A percentile compares a stretch with the other conserved stretches of the same genome.
Conservation (phyloP, 495 filamentous ascomycete genomes). For the Oidiodendron maius region DNA sequence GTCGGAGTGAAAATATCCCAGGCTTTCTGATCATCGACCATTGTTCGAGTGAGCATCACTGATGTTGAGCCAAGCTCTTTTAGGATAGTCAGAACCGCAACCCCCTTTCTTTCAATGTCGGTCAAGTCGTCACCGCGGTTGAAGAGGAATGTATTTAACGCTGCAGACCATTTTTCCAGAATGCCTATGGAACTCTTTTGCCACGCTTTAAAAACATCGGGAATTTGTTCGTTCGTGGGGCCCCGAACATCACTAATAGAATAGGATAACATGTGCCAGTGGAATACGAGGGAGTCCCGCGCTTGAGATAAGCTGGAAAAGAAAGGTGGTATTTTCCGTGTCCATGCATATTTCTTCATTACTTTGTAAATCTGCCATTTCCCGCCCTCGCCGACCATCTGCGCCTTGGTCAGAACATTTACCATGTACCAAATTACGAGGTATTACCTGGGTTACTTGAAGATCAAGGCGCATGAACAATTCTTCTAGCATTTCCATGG, state of each 20-base stretch:
- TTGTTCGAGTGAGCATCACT: not conserved
- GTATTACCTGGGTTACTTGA: slow-evolving; percentile 10
- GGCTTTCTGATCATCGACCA: not conserved
- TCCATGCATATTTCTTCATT: not conserved
- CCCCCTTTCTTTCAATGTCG: not conserved
- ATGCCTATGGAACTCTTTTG: not conserved
- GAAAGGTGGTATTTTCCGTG: not conserved
- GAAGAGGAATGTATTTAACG: not conserved
- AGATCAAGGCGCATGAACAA: slow-evolving; percentile 12
- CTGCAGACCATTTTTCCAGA: slow-evolving; percentile 4
- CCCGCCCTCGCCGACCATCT: slow-evolving; percentile 12
- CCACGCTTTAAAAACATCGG: not conserved
- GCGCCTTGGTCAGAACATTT: not conserved
- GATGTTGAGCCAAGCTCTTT: not conserved
- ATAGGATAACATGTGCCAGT: slow-evolving; percentile 2
- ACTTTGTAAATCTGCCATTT: slow-evolving; percentile 6
- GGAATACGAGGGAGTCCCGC: slow-evolving; percentile 5
- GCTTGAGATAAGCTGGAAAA: slow-evolving; percentile 8
- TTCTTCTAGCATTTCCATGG: slow-evolving; percentile 4
- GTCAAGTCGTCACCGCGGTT: not conserved
- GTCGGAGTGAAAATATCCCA: slow-evolving; percentile 9
- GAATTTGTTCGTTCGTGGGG: not conserved
- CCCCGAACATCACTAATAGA: not conserved
- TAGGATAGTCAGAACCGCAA: not conserved
- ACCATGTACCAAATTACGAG: not conserved